Conservation (phyloP, 768 basidiomycete genomes). For the Mycena venus region DNA sequence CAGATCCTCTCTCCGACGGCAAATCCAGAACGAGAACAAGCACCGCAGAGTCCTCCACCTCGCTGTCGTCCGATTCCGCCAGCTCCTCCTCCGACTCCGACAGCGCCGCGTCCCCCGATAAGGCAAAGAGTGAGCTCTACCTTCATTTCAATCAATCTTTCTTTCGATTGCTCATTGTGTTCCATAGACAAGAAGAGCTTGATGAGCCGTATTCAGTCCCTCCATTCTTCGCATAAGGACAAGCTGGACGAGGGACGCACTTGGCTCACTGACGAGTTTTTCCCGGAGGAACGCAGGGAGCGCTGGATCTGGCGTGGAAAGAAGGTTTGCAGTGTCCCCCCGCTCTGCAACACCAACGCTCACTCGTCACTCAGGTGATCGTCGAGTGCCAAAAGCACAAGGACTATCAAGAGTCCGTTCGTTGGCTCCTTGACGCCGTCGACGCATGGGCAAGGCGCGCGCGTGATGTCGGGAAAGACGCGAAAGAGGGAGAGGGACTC, state of each 20-base stretch:
- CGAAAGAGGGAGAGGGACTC: slow-evolving; percentile 43
- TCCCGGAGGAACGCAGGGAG: slow-evolving; percentile 88
- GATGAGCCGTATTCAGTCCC: slow-evolving; percentile 53
- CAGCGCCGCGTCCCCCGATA: not conserved
- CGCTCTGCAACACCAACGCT: not conserved
- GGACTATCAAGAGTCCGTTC: slow-evolving; percentile 86
- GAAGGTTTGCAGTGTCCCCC: slow-evolving; percentile 68
- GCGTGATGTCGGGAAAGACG: slow-evolving; percentile 51
- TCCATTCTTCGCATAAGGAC: slow-evolving; percentile 77
- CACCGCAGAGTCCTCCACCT: slow-evolving; percentile 7
- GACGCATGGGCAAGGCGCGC: slow-evolving; percentile 68
- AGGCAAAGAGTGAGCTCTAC: slow-evolving; percentile 9
- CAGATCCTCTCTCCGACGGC: slow-evolving; percentile 46
- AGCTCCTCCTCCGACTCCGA: slow-evolving; percentile 13
- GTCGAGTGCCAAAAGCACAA: slow-evolving; percentile 94
- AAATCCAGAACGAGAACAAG: not conserved
- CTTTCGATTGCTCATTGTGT: not conserved
- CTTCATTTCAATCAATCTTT: not conserved
- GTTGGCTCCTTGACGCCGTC: slow-evolving; percentile 77
- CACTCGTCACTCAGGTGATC: slow-evolving; percentile 61
- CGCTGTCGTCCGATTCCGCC: slow-evolving; percentile 11
- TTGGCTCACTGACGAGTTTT: slow-evolving; percentile 73
- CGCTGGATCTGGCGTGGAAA: slow-evolving; percentile 95
- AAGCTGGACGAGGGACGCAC: slow-evolving; percentile 58
- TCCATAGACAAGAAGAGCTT: slow-evolving; percentile 39